These are phyloP conservation scores for Chenopodium quinoa DNA, from an alignment of 148 eudicot genomes.

Conservation along the genomic window DNA sequence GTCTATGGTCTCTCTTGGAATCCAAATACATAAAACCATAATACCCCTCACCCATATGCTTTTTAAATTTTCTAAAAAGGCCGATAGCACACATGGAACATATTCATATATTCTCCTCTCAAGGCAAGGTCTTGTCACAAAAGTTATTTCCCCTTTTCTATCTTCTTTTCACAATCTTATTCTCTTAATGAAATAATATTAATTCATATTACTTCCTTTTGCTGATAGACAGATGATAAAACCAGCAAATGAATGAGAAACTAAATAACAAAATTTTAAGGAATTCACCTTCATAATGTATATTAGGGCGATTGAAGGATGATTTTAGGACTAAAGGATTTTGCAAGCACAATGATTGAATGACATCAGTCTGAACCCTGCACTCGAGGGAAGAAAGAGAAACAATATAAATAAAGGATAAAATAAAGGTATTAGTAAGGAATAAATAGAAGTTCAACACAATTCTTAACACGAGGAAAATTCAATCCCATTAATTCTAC, in stretches of 20 bases:
- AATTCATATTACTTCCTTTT: not conserved
- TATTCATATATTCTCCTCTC: not conserved
- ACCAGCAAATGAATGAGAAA: not conserved
- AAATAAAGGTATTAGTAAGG: not conserved
- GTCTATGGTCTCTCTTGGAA: not conserved
- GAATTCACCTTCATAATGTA: slow-evolving; percentile 77
- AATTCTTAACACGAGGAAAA: not conserved
- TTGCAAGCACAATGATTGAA: slow-evolving; percentile 60
- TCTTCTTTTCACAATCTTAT: not conserved
- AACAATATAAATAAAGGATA: not conserved
- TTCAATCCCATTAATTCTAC: not conserved
- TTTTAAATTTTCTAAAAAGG: not conserved
- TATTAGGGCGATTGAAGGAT: slow-evolving; percentile 93
- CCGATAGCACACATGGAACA: not conserved
- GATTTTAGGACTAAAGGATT: slow-evolving; percentile 77
- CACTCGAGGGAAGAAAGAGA: slow-evolving; percentile 23
- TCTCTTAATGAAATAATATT: not conserved
- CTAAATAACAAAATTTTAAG: slow-evolving; percentile 13
- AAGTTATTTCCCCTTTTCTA: not conserved
- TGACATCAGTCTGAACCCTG: slow-evolving; percentile 94
- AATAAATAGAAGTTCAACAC: not conserved
- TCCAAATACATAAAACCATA: not conserved
- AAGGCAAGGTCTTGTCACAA: not conserved
- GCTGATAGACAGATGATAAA: not conserved
- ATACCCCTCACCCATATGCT: not conserved